These are phyloP conservation scores for Emmonsiellopsis sp. DNA, from an alignment of 2,329 filamentous ascomycete species.

Conservation along the genomic window DNA sequence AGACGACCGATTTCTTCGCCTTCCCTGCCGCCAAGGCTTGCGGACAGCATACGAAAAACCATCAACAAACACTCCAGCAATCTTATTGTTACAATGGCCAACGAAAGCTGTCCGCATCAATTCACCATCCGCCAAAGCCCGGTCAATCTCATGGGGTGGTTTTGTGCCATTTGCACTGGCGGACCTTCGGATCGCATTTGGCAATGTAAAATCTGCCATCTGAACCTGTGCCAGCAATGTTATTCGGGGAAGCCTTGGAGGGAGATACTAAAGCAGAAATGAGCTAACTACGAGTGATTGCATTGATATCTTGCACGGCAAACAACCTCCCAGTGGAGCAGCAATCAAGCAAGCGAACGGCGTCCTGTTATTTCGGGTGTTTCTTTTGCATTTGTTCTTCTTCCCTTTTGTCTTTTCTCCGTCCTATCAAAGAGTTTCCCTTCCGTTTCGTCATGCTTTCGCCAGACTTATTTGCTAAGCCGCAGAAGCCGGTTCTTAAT, in stretches of 20 bases:
- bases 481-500: too few relatives aligned
- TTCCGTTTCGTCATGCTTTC: too few relatives aligned
- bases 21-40: too few relatives aligned
- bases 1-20: too few relatives aligned
- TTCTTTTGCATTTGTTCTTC: not conserved
- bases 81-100: constrained; percentile 1
- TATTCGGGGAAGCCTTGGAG: constrained; percentile 11
- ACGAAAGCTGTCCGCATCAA: constrained; percentile 16
- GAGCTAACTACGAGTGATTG: too few relatives aligned
- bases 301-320: too few relatives aligned
- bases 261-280: too few relatives aligned
- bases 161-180: constrained; percentile 32
- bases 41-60: too few relatives aligned
- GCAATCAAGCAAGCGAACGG: not conserved
- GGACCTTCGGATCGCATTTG: constrained; percentile 34
- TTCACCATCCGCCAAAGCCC: constrained; percentile 28
- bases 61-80: too few relatives aligned
- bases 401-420: not conserved
- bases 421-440: too few relatives aligned
- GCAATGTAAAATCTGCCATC: constrained; percentile 34
- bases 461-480: too few relatives aligned
- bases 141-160: constrained; percentile 23
- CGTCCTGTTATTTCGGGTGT: not conserved
- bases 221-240: constrained; percentile 31
- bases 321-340: too few relatives aligned